Evolutionary conservation across 768 basidiomycete genomes (phyloP), one percentile per base, ranked within the genome.

Genomic region (Tephrocybe rancida): DNA sequence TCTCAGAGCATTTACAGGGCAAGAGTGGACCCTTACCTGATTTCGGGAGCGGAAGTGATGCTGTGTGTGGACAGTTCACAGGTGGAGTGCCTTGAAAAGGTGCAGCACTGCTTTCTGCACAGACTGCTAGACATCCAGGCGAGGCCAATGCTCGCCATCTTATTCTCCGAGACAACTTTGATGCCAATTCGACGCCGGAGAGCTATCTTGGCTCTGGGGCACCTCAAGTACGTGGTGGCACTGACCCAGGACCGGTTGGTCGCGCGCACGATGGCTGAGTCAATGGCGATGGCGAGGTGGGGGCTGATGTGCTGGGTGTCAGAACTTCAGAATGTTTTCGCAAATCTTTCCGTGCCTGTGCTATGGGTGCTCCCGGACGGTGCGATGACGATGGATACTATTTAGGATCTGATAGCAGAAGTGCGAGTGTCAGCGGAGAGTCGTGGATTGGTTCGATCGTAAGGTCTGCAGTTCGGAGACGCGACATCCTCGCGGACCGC

Each of bases 1-100:
- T 2, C 24, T 13, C 13, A 22, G 30, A 44, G 35, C 35, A 35
- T 52, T 5, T 52, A 52, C 9, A 52, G 45, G 44, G 51, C 44
- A 13, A 32, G 44, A 18, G 21, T 46, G 10, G 51, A 52, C 27
- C 51, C 51, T 4, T 35, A 52, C 35, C 44, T 52, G 2, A 39
- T 24, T 6, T 34, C 25, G 21, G 51, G 42, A 6, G 21, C 11
- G 16, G 50, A 51, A 16, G 39, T 51, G 7, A 18, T 26, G 1
- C 50, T 51, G 3, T 41, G 44, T 22, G 14, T 18, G 1, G 11
- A 2, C 14, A 4, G 21, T 13, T 4, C 22, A 7, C 25, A 19
- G 7, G 26, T 42, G 3, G 21, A 30, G 1, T n/a, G 3, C 1
- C 30, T 44, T 10, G 30, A 52, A 21, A 26, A 25, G 16, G 32